phyloP scores from a whole-genome alignment of 2,329 filamentous ascomycete species.

The Pseudogymnoascus sp. region DNA sequence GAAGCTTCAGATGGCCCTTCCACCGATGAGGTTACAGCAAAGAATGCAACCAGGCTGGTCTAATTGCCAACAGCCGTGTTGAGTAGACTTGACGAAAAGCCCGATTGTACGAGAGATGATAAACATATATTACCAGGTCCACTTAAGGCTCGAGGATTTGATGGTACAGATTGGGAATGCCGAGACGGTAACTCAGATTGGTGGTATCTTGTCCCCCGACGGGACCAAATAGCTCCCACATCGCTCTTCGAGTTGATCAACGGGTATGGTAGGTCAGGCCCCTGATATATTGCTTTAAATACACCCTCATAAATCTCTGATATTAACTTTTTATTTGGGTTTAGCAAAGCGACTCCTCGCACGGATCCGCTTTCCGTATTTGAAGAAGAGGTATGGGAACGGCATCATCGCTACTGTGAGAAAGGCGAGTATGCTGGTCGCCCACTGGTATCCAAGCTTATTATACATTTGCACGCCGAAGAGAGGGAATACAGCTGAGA shows the following conservation, averaged over 20 bases:
- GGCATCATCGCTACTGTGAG: constrained; percentile 53
- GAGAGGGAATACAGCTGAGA: constrained; percentile 60
- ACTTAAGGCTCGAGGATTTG: neutral
- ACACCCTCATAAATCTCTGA: neutral
- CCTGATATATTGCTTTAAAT: neutral
- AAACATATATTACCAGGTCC: neutral
- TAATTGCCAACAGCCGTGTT: neutral
- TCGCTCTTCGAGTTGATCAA: neutral
- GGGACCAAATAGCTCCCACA: neutral
- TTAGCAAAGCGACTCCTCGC: constrained; percentile 40
- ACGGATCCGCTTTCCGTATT: constrained; percentile 49
- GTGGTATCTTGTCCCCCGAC: neutral
- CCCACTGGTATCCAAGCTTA: constrained; percentile 62
- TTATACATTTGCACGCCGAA: constrained; percentile 69
- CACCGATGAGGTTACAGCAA: neutral
- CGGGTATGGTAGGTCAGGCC: neutral
- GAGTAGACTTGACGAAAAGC: neutral
- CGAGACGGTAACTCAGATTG: neutral
- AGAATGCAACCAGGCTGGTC: neutral
- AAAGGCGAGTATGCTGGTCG: constrained; percentile 52
- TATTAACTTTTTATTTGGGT: neutral
- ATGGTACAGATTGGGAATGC: neutral
- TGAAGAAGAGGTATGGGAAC: constrained; percentile 56
- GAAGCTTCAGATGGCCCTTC: neutral
- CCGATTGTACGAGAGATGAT: neutral